Percentiles rank a stretch among this genome's conserved stretches.
phyloP scores from a whole-genome alignment of 306 rosid species.

The Echinosophora koreensis region DNA sequence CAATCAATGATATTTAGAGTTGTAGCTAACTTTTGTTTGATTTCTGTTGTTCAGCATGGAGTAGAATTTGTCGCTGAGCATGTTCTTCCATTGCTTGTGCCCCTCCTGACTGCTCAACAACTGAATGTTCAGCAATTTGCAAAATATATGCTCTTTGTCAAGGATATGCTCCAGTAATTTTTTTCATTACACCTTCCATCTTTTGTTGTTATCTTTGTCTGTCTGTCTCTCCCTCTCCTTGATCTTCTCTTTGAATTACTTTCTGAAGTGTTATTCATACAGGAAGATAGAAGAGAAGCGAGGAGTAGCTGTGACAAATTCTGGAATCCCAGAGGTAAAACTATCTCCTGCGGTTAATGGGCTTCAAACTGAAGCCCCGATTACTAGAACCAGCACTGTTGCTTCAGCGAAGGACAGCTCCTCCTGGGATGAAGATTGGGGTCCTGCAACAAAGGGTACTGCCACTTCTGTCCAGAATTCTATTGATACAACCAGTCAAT shows the following conservation, averaged over 20 bases:
- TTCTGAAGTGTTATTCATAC: constrained; percentile 43
- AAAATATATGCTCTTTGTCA: constrained; percentile 97
- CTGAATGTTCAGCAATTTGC: constrained; percentile 98
- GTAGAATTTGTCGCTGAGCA: constrained; percentile 95
- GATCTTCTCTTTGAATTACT: constrained; percentile 31
- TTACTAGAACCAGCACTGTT: constrained; percentile 52
- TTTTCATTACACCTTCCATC: constrained; percentile 2
- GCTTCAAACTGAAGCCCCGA: constrained; percentile 56
- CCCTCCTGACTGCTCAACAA: constrained; percentile 91
- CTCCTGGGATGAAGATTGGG: constrained; percentile 99
- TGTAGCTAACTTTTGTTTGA: constrained; percentile 43
- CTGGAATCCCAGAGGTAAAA: constrained; percentile 77
- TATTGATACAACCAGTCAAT: constrained; percentile 48
- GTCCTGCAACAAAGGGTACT: constrained; percentile 53
- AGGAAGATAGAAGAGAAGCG: constrained; percentile 97
- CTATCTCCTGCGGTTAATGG: constrained; percentile 64
- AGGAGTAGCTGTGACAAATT: constrained; percentile 84
- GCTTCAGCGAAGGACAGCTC: constrained; percentile 61
- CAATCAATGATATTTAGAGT: constrained; percentile 32
- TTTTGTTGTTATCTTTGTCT: constrained; percentile 13
- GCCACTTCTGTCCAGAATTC: constrained; percentile 55
- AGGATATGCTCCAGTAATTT: constrained; percentile 86
- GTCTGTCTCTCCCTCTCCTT: neutral
- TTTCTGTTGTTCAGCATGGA: constrained; percentile 76
- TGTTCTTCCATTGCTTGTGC: constrained; percentile 85